Evolutionary conservation across 1,284 basidiomycete genomes (phyloP), one percentile per base, ranked within the genome.

Genomic region (Peniophora sp.): DNA sequence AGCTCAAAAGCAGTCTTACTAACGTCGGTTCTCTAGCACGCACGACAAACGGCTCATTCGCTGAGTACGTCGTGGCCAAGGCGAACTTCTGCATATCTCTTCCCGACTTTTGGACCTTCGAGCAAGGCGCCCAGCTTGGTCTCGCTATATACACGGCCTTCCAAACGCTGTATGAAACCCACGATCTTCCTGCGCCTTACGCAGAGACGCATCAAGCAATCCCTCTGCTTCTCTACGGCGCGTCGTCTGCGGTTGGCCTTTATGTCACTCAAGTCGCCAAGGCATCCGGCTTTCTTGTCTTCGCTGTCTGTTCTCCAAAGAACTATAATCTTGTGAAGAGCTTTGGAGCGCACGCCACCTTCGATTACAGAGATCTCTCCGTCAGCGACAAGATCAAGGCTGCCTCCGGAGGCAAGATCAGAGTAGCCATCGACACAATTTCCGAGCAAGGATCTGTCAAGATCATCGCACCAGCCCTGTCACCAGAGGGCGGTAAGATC

Each of bases 261-360:
- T 75, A 67, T 57, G 69, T 69, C 3, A 59, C 75, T 36, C 72
- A 76, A 56, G 63, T 77, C 38, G 69, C 69, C 34, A 66, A 68
- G 52, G 50, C 67, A 5, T 58, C 67, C 1, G 74, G 74, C 16
- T 69, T 69, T 57, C 65, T 63, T 34, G 69, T 73, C 41, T 62
- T 69, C 47, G 65, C 73, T 3, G 69, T 69, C 11, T 64, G 69
- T 20, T 71, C 69, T 3, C 65, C 69, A 1, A 62, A 63, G 25
- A 70, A 72, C 55, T 64, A 60, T 48, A 66, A 65, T 3, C 61
- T 71, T 17, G 58, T 72, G 52, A 67, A 67, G 53, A 52, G 59
- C 2, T 63, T 67, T 41, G 75, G 75, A 9, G 75, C 74, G 0
- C 64, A 71, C 45, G 67, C 59, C 1, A 65, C 69, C 2, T 64